Percentiles rank a stretch among this genome's conserved stretches.
Conservation (phyloP, 345 rosid species). For the Erucastrum elatum region DNA sequence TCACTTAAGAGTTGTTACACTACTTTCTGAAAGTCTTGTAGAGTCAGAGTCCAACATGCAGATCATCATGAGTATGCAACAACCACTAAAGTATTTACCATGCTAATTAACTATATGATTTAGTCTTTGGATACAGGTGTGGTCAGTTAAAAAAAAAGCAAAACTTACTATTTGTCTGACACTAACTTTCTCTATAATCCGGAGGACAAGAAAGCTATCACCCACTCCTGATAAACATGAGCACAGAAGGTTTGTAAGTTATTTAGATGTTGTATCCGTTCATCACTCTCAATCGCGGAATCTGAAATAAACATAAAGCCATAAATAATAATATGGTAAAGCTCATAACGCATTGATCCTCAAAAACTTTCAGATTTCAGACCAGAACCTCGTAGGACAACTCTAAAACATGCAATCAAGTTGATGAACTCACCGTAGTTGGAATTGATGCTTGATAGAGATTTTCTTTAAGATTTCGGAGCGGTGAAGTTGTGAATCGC, state of each 20-base stretch:
- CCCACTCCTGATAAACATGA: slow-evolving; percentile 65
- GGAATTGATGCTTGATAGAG: slow-evolving; percentile 45
- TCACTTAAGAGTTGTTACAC: slow-evolving; percentile 49
- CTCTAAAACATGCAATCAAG: slow-evolving; percentile 56
- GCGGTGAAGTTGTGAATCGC: too few relatives aligned
- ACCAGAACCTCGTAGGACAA: slow-evolving; percentile 51
- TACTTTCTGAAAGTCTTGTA: slow-evolving; percentile 61
- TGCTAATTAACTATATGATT: neutral
- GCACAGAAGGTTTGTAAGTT: slow-evolving; percentile 48
- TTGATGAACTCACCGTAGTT: slow-evolving; percentile 38
- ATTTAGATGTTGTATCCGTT: slow-evolving; percentile 45
- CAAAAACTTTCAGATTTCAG: neutral
- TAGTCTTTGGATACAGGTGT: neutral
- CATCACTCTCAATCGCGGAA: slow-evolving; percentile 31
- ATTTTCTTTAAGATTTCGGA: slow-evolving; percentile 6
- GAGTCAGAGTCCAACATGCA: slow-evolving; percentile 61
- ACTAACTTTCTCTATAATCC: slow-evolving; percentile 51
- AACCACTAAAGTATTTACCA: neutral
- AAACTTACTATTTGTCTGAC: slow-evolving; percentile 62
- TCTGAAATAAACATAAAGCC: slow-evolving; percentile 45
- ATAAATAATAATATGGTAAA: neutral
- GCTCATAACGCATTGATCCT: neutral
- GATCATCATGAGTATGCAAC: slow-evolving; percentile 68
- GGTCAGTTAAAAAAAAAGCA: neutral
- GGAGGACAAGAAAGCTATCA: slow-evolving; percentile 58